These are phyloP conservation scores for Wickerhamomyces queroliae DNA, from an alignment of 805 yeast genomes.

Conservation along the genomic window DNA sequence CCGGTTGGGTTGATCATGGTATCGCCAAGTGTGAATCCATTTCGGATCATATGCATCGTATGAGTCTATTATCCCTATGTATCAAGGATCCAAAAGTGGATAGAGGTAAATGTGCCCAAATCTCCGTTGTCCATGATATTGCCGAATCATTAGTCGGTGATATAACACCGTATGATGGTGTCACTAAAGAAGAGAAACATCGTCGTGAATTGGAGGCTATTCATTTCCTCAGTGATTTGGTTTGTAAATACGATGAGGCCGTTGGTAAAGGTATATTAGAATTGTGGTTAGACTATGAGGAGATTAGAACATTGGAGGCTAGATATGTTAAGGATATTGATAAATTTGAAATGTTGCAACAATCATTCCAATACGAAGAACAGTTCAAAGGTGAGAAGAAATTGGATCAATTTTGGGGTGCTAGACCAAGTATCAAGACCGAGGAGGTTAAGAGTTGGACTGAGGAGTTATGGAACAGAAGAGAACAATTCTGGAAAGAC, in stretches of 20 bases:
- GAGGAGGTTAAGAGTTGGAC: conserved; percentile 67
- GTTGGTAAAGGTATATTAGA: conserved; percentile 63
- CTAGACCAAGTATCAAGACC: conserved; percentile 60
- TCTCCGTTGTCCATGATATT: conserved; percentile 88
- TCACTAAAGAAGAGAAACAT: conserved; percentile 77
- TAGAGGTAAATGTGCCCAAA: conserved; percentile 68
- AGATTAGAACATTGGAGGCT: conserved; percentile 76
- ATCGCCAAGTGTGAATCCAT: conserved; percentile 50
- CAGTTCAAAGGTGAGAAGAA: conserved; percentile 48
- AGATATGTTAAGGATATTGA: conserved; percentile 90
- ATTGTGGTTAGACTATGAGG: conserved; percentile 87
- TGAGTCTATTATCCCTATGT: conserved; percentile 77
- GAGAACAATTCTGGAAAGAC: conserved; percentile 35
- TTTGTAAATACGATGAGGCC: conserved; percentile 54
- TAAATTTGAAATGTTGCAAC: conserved; percentile 79
- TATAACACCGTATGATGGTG: conserved; percentile 75
- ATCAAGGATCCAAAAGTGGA: conserved; percentile 48
- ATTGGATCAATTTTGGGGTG: conserved; percentile 63
- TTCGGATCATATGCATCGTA: conserved; percentile 94
- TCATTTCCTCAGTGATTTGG: conserved; percentile 51
- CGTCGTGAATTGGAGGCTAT: conserved; percentile 74
- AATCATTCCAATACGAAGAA: conserved; percentile 81
- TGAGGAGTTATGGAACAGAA: conserved; percentile 45
- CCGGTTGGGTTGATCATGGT: conserved; percentile 86
- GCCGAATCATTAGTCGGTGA: conserved; percentile 95